Conservation (phyloP, 2,329 filamentous ascomycete species). For the Fusarium napiforme region DNA sequence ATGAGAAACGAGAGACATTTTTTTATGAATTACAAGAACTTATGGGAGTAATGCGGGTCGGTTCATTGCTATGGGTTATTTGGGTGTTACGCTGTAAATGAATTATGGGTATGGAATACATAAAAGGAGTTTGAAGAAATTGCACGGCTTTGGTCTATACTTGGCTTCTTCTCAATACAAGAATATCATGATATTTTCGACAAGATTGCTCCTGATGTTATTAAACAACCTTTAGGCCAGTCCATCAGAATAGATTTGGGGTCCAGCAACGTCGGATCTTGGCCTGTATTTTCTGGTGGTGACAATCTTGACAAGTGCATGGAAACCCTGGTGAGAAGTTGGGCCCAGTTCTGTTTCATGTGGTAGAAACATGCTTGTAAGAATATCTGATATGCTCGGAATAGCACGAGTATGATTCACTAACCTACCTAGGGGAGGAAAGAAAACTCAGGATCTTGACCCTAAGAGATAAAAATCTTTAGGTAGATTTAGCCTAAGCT, state of each 20-base stretch:
- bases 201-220: neutral
- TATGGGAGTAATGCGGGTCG: slow-evolving; percentile 1
- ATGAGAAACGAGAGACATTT: neutral
- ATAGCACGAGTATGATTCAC: neutral
- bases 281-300: neutral
- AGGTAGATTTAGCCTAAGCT: too few relatives aligned
- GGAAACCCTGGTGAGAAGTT: neutral
- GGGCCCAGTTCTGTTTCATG: neutral
- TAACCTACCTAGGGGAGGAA: too few relatives aligned
- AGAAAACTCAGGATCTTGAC: too few relatives aligned
- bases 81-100: neutral
- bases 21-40: neutral
- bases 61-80: neutral
- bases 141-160: neutral
- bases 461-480: too few relatives aligned
- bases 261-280: neutral
- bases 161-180: neutral
- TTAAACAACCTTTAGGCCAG: neutral
- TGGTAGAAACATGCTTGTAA: neutral
- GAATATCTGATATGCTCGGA: neutral
- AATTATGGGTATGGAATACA: neutral
- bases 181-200: too few relatives aligned
- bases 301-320: neutral
- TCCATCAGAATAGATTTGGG: neutral
- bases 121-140: neutral